Base-by-base conservation (phyloP, 2,329 filamentous ascomycete species). In the Apiospora arundinis region DNA sequence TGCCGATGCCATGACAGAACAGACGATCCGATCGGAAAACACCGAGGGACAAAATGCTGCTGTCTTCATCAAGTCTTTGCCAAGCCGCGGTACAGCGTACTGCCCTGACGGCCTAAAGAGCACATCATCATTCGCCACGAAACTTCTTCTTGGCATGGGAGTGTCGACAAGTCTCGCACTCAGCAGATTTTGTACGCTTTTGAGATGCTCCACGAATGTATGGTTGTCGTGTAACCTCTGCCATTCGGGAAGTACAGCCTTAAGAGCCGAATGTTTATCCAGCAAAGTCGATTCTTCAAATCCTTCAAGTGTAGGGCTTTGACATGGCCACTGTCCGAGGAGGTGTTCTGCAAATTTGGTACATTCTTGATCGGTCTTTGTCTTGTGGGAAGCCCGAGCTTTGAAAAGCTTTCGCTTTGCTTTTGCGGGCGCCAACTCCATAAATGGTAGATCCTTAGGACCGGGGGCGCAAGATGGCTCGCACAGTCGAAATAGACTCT, bases 221-320 rank as follows among this genome's bases (percentile, higher is more conserved):
- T 81, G 72, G 63, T 90, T 90, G 6, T 83, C 80, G n/a, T 81
- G 83, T 0, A 88, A 74, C 0, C 84, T 82, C 5, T 78, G 73
- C 87, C 87, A 90, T 68, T 88, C 84, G 0, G 81, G 81, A 0
- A 74, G 73, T 18, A 90, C 76, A 0, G 76, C 74, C 0, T 79
- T 74, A 1, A 88, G 48, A 3, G 86, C 86, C 14, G 77, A 72
- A 0, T 72, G 48, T 8, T 81, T 28, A 72, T 88, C 76, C 0
- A 90, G 40, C 2, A 82, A 66, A 4, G 81, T 75, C 1, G 70
- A 69, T 2, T 72, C 73, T 1, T 72, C 67, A 9, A 85, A 76
- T 0, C 75, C 74, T 0, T 76, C 72, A 0, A 81, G 23, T 0
- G 76, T 77, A 0, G 84, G 83, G 9, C 80, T 75, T 0, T 72